phyloP scores from a whole-genome alignment of 78 protist genomes.

The Dictyostelium purpureum region DNA sequence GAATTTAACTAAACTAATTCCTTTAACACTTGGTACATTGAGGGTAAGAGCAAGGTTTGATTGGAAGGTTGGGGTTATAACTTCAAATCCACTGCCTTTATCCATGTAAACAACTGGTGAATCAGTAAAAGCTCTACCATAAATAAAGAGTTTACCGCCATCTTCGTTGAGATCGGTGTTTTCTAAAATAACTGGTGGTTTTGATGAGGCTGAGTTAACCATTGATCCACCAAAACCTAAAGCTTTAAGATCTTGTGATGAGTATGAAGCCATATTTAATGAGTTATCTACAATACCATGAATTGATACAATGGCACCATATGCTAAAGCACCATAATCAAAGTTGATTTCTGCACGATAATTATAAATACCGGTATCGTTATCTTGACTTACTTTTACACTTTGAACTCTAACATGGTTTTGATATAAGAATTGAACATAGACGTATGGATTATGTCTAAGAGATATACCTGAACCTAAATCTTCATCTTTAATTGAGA shows the following conservation, averaged over 20 bases:
- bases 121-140: neutral
- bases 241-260: neutral
- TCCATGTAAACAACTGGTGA: neutral
- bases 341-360: neutral
- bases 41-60: neutral
- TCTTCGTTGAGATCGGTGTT: neutral
- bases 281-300: neutral
- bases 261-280: neutral
- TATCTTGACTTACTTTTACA: neutral
- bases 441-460: neutral
- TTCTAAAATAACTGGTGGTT: neutral
- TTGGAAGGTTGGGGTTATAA: neutral
- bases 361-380: neutral
- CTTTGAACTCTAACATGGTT: neutral
- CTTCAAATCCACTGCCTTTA: neutral
- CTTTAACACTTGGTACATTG: neutral
- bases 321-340: neutral
- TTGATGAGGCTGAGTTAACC: neutral
- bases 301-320: neutral
- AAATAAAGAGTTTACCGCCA: neutral
- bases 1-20: neutral
- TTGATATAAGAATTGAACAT: neutral
- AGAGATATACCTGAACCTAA: neutral
- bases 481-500: neutral
- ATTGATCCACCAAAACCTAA: neutral